phyloP scores from a whole-genome alignment of 2,329 filamentous ascomycete genomes.

The Nemania diffusa region DNA sequence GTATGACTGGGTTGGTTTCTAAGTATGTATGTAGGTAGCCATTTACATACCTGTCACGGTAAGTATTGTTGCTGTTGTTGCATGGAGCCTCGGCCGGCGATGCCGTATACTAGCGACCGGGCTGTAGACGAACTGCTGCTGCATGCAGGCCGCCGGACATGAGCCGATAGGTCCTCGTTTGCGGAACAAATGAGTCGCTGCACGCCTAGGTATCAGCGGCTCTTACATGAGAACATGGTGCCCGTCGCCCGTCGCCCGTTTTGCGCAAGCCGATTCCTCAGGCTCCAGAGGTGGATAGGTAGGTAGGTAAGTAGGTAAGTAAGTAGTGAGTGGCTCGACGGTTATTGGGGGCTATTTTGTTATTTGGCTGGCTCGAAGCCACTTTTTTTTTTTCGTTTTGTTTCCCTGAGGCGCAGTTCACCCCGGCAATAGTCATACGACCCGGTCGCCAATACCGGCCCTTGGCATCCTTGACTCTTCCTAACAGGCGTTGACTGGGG shows the following conservation, averaged over 20 bases:
- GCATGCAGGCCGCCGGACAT: constrained; percentile 23
- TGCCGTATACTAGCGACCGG: constrained; percentile 39
- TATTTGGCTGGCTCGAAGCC: constrained; percentile 38
- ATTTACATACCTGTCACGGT: constrained; percentile 42
- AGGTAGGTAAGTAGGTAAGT: too few species aligned
- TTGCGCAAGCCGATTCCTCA: constrained; percentile 17
- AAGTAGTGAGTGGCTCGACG: constrained; percentile 22
- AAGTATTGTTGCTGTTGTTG: too few species aligned
- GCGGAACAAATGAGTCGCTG: constrained; percentile 16
- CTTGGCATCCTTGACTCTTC: constrained; percentile 17
- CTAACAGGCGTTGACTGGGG: constrained; percentile 24
- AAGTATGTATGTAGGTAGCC: too few species aligned
- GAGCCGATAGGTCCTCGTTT: constrained; percentile 28
- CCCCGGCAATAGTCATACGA: constrained; percentile 40
- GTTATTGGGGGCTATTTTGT: constrained; percentile 19
- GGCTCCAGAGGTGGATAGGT: constrained; percentile 15
- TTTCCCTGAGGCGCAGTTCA: constrained; percentile 43
- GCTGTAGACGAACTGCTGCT: constrained; percentile 26
- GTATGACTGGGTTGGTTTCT: too few species aligned
- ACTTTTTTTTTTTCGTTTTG: constrained; percentile 40
- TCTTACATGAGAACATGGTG: constrained; percentile 17
- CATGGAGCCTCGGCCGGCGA: constrained; percentile 47
- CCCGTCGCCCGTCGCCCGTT: neutral
- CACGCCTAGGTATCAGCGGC: constrained; percentile 10
- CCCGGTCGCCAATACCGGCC: constrained; percentile 35